Base-by-base conservation (phyloP, 768 basidiomycete species). In the Xerocomellus dryophilus region DNA sequence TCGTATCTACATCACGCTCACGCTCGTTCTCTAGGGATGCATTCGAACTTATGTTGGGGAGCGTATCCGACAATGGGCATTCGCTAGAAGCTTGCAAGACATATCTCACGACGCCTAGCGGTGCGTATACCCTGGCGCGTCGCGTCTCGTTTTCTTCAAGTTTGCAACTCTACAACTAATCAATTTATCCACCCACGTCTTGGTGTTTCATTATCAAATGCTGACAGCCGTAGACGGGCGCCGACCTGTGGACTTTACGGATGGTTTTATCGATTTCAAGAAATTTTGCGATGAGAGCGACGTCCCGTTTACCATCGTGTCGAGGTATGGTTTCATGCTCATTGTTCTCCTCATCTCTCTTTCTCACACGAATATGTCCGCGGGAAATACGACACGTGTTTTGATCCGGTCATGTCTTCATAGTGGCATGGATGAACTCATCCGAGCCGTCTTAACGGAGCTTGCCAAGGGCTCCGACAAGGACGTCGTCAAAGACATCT, bases 391-490 rank as follows among this genome's bases (percentile, higher is more conserved):
- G 29, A 41, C 17, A 41, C 17, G 35, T 18, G 48, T 41, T 25
- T 32, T 64, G 54, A 53, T 57, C 35, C 41, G 43, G 27, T 2
- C n/a, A n/a, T 39, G 18, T 40, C 39, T 47, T 21, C 21, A 39
- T 35, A 93, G 91, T 59, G 95, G 94, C 21, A 97, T 97, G 94
- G 86, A 85, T 10, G 94, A 95, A 12, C 81, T 90, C 60, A 98
- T 99, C 61, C 89, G 92, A 39, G 91, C 91, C 0, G 88, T 97
- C 6, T 80, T 98, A n/a, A 82, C 84, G 43, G 65, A 67, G 47
- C 83, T 94, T 42, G 76, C 95, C 48, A 90, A 88, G 21, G 63
- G 66, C 1, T 41, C 58, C 41, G 61, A 65, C 45, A 77, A 83
- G 34, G 81, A 86, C 56, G 82, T 81, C 27, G 85, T 90, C 5